Base-by-base conservation (phyloP, 192 early-diverging fungal genomes). In the Backusella mclennaniae region DNA sequence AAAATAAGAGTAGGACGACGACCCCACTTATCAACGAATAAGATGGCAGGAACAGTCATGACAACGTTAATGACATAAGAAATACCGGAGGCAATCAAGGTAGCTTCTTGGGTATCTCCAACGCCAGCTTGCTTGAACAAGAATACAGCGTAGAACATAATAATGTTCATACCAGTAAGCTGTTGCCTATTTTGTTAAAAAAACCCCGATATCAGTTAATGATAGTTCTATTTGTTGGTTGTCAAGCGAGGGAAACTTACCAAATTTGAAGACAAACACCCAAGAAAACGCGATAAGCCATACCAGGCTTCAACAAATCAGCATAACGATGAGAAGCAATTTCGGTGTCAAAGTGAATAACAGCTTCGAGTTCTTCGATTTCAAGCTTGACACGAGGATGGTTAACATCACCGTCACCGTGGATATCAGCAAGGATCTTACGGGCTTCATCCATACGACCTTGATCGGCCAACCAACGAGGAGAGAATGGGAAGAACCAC, bases 111-210 rank as follows among this genome's bases (percentile, higher is more conserved):
- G 66, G 82, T 82, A 14, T 6, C 29, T 66, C 84, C 84, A 35
- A 83, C 79, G 67, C 74, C 79, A 75, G 85, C 79, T 49, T 89
- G 87, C 77, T 85, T 76, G 82, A 93, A 91, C 23, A 91, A 83
- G 2, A 81, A 81, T 3, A 90, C 78, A n/a, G 90, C 88, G 78
- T 90, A 94, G 87, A 95, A 96, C 89, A 97, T 89, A 52, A 94
- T 89, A 67, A 93, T 89, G 81, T 96, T 97, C 84, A 96, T 93
- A 63, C 95, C 96, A 14, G 93, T 96, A 39, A 92, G 82, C 81
- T 96, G 95, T 77, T 94, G 92, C n/a, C n/a, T 23, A 59, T 49
- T n/a, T 49, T 49, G 19, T 49, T n/a, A 49, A n/a, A 49, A 49
- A 49, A 49, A 44, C 15, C 46, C 46, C 19, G 19, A n/a, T 19